Evolutionary conservation across 1,284 basidiomycete species (phyloP), one percentile per base, ranked within the genome.

Genomic region (Sporisorium iseilematis-ciliati): DNA sequence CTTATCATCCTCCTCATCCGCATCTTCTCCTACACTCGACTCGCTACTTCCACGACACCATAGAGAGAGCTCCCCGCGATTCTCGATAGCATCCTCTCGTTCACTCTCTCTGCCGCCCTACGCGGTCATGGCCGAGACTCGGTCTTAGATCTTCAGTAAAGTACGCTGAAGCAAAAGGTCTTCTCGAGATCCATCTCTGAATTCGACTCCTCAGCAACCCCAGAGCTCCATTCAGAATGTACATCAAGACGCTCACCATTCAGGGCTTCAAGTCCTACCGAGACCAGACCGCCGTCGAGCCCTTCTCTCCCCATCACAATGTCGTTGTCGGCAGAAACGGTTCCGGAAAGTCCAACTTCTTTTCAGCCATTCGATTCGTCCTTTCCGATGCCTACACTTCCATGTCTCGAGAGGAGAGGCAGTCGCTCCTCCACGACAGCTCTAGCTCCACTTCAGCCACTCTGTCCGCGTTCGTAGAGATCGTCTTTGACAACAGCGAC

Each of bases 381-480:
- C 89, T 99, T 7, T 95, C 94, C 7, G 97, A 99, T 87, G 95
- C 95, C 26, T 98, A 99, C 83, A 95, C 94, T 0, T 95, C 93
- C 41, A 93, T 99, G 91, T 91, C 92, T 11, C 89, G 93, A 51
- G 95, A 98, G 83, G 96, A 98, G 86, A 90, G 96, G 18, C 93
- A 95, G 82, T 89, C 93, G 0, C 89, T 99, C 7, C 87, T 99
- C 6, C 96, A 98, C 81, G 96, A 98, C 86, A 95, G 95, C 45
- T 91, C 94, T 3, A 92, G 92, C 29, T 91, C 92, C 21, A 91
- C 92, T 0, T 92, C 82, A 2, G 74, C 93, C 1, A 98, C 96
- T 0, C 88, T 98, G 60, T 95, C 93, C 49, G 96, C 97, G 3
- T 99, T 92, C 82, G 95, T 95, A 89, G 86, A 88, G 87, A 84